Conservation (phyloP, 2,329 filamentous ascomycete genomes). For the Macrophomina pseudophaseolina region DNA sequence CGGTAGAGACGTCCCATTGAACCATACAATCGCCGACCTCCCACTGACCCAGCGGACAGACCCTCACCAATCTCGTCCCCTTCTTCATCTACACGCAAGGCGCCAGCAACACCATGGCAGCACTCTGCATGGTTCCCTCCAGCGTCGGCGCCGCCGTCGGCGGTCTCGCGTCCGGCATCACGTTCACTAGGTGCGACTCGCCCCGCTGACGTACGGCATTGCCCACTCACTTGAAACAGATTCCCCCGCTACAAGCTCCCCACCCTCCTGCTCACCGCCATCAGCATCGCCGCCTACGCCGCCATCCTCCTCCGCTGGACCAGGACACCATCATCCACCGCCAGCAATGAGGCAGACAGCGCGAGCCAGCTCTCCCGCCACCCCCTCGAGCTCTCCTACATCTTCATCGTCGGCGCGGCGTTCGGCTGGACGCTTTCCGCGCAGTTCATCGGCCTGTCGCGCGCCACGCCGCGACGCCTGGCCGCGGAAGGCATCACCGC, state of each 20-base stretch:
- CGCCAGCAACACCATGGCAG: not conserved
- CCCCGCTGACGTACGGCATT: too few relatives aligned
- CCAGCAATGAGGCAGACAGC: too few relatives aligned
- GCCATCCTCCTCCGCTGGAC: not conserved
- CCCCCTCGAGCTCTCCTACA: not conserved
- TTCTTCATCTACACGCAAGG: not conserved
- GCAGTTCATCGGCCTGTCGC: not conserved
- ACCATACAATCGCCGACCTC: not conserved
- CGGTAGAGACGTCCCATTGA: not conserved
- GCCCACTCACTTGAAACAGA: not conserved
- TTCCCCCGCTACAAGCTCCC: not conserved
- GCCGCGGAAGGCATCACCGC: not conserved
- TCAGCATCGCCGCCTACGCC: not conserved
- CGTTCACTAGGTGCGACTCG: not conserved
- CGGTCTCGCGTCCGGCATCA: not conserved
- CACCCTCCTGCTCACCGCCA: not conserved
- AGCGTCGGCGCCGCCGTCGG: not conserved
- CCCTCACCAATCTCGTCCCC: not conserved
- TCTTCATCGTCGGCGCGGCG: not conserved
- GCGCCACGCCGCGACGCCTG: not conserved
- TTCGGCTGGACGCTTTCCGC: not conserved
- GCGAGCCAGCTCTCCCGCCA: not conserved
- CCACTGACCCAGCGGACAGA: not conserved
- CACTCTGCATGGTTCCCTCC: not conserved
- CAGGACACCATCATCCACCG: not conserved